These are phyloP conservation scores for Citrullus mucosospermus DNA, from an alignment of 306 rosid species.

Conservation along the genomic window DNA sequence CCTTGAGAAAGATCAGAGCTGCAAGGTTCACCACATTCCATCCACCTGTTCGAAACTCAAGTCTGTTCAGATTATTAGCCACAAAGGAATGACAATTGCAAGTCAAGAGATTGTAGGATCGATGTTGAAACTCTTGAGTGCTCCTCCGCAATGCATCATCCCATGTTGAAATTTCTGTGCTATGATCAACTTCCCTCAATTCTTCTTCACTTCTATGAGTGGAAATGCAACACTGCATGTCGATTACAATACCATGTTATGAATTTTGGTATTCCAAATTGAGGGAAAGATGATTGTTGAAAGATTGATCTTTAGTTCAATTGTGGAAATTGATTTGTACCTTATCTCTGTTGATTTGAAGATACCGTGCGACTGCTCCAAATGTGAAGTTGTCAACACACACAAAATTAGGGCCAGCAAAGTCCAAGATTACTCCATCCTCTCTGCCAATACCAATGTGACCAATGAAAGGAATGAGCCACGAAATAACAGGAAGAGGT, in stretches of 20 bases:
- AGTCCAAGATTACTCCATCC: constrained; percentile 93
- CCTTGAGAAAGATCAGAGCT: constrained; percentile 56
- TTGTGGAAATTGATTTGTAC: constrained; percentile 16
- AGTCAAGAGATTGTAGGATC: constrained; percentile 64
- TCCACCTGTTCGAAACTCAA: constrained; percentile 51
- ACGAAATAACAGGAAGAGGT: constrained; percentile 86
- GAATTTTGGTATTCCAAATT: not conserved
- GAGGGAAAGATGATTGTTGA: not conserved
- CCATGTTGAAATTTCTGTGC: constrained; percentile 50
- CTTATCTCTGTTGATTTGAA: constrained; percentile 61
- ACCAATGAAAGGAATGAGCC: constrained; percentile 89
- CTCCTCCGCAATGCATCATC: constrained; percentile 64
- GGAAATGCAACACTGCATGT: constrained; percentile 40
- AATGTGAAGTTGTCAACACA: constrained; percentile 76
- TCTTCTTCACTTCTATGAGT: constrained; percentile 26
- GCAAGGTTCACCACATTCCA: constrained; percentile 99
- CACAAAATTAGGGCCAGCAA: constrained; percentile 90
- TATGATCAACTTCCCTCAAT: constrained; percentile 28
- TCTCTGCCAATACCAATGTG: constrained; percentile 94
- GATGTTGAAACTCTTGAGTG: constrained; percentile 86
- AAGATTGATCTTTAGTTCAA: not conserved
- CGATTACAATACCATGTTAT: not conserved
- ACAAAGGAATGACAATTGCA: constrained; percentile 97
- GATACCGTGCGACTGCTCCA: constrained; percentile 73
- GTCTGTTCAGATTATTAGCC: constrained; percentile 74